Evolutionary conservation across 2,329 filamentous ascomycete genomes (phyloP).

Genomic region (Xylariomycetidae sp.): DNA sequence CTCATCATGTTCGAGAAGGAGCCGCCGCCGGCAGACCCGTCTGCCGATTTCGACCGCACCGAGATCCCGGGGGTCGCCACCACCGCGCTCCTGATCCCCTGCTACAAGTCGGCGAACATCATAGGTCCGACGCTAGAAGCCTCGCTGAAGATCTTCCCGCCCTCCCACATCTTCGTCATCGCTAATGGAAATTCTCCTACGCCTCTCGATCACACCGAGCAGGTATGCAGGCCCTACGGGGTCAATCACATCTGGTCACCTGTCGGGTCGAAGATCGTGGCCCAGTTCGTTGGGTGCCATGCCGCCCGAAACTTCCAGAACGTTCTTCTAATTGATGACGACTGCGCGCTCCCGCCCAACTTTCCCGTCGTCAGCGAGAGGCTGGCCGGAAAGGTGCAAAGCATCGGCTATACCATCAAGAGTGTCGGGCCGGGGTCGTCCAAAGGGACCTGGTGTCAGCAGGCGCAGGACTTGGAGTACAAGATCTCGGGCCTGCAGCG

Average conservation of each 20-base stretch:
- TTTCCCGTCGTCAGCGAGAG: constrained; percentile 42
- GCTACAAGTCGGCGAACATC: constrained; percentile 39
- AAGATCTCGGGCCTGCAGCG: constrained; percentile 43
- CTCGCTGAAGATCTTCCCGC: constrained; percentile 40
- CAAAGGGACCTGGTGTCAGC: constrained; percentile 34
- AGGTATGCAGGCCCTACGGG: constrained; percentile 36
- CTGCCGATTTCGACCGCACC: constrained; percentile 7
- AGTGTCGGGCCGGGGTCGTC: constrained; percentile 31
- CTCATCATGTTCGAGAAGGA: constrained; percentile 28
- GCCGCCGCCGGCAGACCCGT: constrained; percentile 14
- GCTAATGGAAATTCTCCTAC: constrained; percentile 43
- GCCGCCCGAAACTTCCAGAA: constrained; percentile 40
- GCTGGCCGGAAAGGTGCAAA: constrained; percentile 35
- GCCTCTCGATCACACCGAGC: constrained; percentile 42
- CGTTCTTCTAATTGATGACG: constrained; percentile 45
- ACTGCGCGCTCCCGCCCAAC: constrained; percentile 41
- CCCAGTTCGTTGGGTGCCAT: constrained; percentile 43
- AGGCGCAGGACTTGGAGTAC: constrained; percentile 49
- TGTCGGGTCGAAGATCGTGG: constrained; percentile 44
- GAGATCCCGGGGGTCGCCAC: constrained; percentile 6
- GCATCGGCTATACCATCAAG: constrained; percentile 46
- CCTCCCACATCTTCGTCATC: constrained; percentile 41
- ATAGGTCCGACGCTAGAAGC: constrained; percentile 37
- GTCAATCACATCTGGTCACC: constrained; percentile 46
- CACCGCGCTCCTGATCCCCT: constrained; percentile 34